Base-by-base conservation (phyloP, 2,329 filamentous ascomycete species). In the Paecilomyces sp. region DNA sequence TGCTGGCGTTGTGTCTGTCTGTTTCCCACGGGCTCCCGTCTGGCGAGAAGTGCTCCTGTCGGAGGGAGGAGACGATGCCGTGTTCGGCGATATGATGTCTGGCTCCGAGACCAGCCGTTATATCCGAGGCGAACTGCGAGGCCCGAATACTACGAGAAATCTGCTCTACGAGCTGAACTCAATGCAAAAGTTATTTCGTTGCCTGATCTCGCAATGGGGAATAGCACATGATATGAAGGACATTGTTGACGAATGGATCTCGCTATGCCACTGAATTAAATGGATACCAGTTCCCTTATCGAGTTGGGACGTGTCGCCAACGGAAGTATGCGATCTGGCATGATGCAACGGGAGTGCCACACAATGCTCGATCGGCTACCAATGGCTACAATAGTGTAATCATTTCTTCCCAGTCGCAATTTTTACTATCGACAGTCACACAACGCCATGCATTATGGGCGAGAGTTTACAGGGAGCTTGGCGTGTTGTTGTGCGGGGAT, bases 151-250 rank as follows among this genome's bases (percentile, higher is more conserved):
- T 4, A 69, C 68, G 12, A 71, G 75, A 52, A 79, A 79, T 66
- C 63, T 80, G 47, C 63, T 78, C n/a, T 80, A 80, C 62, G 77
- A 80, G 61, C 65, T 80, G 62, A 79, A 79, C 61, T 77, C 76
- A 18, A 76, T 79, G 68, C 77, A 79, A 60, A 79, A 79, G 65
- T 64, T 80, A 9, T 79, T 79, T 57, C 69, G 76, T 33, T 79
- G 77, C 54, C 64, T 79, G 22, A 72, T 67, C 18, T 75, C 75
- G 3, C 77, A 79, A 61, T 80, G 77, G 77, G 77, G 77, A 0
- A 72, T 79, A 58, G 76, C 77, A 7, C 70, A 72, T 63, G 77
- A 80, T 57, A 79, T 79, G 77, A 77, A 77, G 58, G 71, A 73
- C 36, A 71, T 79, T 56, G 65, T 79, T 55, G 73, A 77, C 22